Evolutionary conservation across 306 rosid species (phyloP).

Genomic region (Gleditsia sinensis): DNA sequence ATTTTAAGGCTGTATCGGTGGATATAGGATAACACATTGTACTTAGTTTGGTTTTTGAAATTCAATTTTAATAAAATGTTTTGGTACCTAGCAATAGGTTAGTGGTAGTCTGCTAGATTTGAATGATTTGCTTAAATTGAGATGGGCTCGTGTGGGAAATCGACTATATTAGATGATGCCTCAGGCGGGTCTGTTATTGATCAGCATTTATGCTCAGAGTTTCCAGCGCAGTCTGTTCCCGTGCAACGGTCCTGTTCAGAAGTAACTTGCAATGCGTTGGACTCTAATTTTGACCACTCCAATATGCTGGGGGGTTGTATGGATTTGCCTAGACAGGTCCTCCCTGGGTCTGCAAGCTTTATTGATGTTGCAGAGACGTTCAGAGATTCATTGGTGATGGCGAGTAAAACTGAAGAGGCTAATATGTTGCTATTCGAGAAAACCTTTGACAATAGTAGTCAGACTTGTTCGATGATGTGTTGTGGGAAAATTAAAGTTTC

Average conservation of each 20-base stretch:
- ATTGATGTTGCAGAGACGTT: slow-evolving; percentile 36
- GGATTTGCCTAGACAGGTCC: slow-evolving; percentile 25
- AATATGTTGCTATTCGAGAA: slow-evolving; percentile 35
- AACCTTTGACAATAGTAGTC: slow-evolving; percentile 32
- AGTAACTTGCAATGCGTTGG: slow-evolving; percentile 34
- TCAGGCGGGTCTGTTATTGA: slow-evolving; percentile 37
- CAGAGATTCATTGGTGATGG: slow-evolving; percentile 39
- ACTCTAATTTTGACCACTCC: slow-evolving; percentile 37
- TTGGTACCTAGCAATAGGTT: slow-evolving; percentile 33
- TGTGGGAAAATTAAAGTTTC: slow-evolving; percentile 36
- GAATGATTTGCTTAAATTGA: slow-evolving; percentile 35
- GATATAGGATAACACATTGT: slow-evolving; percentile 48
- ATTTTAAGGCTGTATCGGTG: slow-evolving; percentile 29
- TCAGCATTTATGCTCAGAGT: slow-evolving; percentile 49
- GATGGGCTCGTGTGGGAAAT: slow-evolving; percentile 77
- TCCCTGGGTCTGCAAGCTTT: slow-evolving; percentile 34
- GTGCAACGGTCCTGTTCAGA: slow-evolving; percentile 50
- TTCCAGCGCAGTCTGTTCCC: slow-evolving; percentile 49
- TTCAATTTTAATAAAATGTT: slow-evolving; percentile 20
- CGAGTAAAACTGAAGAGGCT: slow-evolving; percentile 39
- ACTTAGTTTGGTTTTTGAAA: slow-evolving; percentile 24
- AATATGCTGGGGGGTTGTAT: slow-evolving; percentile 28
- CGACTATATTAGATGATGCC: slow-evolving; percentile 48
- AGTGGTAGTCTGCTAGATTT: slow-evolving; percentile 31
- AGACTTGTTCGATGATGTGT: slow-evolving; percentile 32